A percentile compares a stretch with the other conserved stretches of the same genome.
These are phyloP conservation scores for Verticillium albo-atrum DNA, from an alignment of 2,329 filamentous ascomycete genomes.

Conservation along the genomic window DNA sequence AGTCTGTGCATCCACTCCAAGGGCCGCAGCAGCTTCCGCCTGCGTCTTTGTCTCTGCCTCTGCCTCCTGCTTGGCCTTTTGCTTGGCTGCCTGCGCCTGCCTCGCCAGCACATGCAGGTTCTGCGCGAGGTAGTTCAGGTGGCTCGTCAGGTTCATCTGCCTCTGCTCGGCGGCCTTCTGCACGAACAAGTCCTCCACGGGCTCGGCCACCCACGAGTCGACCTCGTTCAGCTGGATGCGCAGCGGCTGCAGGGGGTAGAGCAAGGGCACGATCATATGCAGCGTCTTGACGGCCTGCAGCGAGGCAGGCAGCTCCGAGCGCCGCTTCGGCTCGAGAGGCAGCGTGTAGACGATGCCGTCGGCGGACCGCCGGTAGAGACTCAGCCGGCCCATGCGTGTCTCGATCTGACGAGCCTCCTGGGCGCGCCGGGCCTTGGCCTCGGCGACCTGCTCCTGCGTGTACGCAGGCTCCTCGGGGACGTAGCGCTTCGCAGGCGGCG, in stretches of 20 bases:
- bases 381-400: slow-evolving; percentile 64
- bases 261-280: slow-evolving; percentile 62
- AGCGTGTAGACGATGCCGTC: slow-evolving; percentile 69
- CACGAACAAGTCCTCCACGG: slow-evolving; percentile 62
- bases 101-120: slow-evolving; percentile 66
- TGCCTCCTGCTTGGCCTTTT: slow-evolving; percentile 14
- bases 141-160: slow-evolving; percentile 63
- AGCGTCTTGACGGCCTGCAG: slow-evolving; percentile 60
- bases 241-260: slow-evolving; percentile 68
- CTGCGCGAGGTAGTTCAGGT: slow-evolving; percentile 69
- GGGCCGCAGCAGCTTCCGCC: slow-evolving; percentile 12
- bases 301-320: slow-evolving; percentile 53
- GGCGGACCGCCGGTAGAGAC: slow-evolving; percentile 61
- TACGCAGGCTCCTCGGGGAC: slow-evolving; percentile 41
- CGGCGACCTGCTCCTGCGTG: slow-evolving; percentile 53
- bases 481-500: slow-evolving; percentile 21
- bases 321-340: slow-evolving; percentile 62
- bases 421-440: slow-evolving; percentile 59
- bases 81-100: slow-evolving; percentile 30
- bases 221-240: slow-evolving; percentile 62
- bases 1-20: background rate
- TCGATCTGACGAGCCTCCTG: slow-evolving; percentile 69
- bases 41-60: slow-evolving; percentile 17
- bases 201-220: slow-evolving; percentile 53
- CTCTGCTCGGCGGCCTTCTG: slow-evolving; percentile 51